Base-by-base conservation (phyloP, 2,329 filamentous ascomycete species). In the Sporothrix brunneoviolacea region DNA sequence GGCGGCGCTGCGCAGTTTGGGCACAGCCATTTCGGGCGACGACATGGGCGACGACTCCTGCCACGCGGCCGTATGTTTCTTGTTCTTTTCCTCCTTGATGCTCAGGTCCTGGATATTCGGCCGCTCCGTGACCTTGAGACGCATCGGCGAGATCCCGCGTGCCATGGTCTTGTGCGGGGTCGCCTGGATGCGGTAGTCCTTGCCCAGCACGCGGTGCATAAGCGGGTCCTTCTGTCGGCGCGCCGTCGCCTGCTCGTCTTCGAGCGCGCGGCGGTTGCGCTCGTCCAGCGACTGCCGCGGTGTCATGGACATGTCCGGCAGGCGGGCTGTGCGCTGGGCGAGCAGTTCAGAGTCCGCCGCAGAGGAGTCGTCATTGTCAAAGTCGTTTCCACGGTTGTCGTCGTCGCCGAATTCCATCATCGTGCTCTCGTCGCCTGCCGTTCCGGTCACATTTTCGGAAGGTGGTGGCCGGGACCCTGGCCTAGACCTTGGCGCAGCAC, bases 171-270 rank as follows among this genome's bases (percentile, higher is more conserved):
- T 84, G 58, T 93, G 83, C 0, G 93, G 93, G 9, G 93, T 98
- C 6, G 91, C 89, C 67, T 94, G 88, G 21, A 98, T 77, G 28
- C 91, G 88, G 71, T 95, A 98, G 52, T 87, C 96, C 69, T 94
- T 96, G 72, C 97, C 91, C 5, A 95, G 80, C n/a, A 97, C 76
- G 52, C 86, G 87, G 65, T 97, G 91, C 36, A 98, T 77, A 8
- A 97, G 74, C 3, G 88, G 87, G 62, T 96, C 89, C 54, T 82
- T 79, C 60, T 72, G 73, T 62, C 54, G 51, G 39, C 51, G 62
- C 51, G 54, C 59, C 47, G 57, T 62, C 33, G 62, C 55, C 48
- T 53, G 57, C 28, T 54, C 53, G 18, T 57, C 55, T n/a, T 58
- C 52, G 19, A 30, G 48, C 4, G 49, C 52, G 6, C 71, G 52